Percentiles rank a stretch among this genome's conserved stretches.
Conservation (phyloP, 2,329 filamentous ascomycete genomes). For the Triangularia setosa region DNA sequence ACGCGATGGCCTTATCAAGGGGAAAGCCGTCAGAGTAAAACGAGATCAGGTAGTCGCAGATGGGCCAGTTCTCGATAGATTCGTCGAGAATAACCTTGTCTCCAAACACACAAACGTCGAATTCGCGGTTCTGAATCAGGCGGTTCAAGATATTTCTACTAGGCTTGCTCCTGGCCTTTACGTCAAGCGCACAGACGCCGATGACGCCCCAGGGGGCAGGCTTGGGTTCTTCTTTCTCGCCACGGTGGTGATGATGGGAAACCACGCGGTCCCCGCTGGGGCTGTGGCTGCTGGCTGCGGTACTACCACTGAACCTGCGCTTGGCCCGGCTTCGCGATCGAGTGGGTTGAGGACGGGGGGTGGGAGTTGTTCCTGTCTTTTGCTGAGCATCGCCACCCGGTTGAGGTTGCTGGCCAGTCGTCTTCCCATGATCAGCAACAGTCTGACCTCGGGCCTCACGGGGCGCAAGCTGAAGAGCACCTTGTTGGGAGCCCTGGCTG, state of each 20-base stretch:
- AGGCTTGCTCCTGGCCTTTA: conserved; percentile 94
- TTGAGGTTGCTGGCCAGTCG: conserved; percentile 9
- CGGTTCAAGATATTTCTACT: conserved; percentile 94
- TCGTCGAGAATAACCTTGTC: conserved; percentile 99
- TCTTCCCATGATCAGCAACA: conserved; percentile 43
- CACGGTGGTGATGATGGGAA: conserved; percentile 36
- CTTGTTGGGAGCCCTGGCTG: conserved; percentile 40
- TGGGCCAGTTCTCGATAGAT: conserved; percentile 90
- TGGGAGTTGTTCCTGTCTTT: conserved; percentile 20
- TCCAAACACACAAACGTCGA: conserved; percentile 95
- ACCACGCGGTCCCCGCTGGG: conserved; percentile 65
- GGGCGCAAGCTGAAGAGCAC: conserved; percentile 45
- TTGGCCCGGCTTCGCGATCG: conserved; percentile 66
- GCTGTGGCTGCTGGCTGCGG: conserved; percentile 75
- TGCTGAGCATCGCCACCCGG: background rate
- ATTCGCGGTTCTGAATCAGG: conserved; percentile 83
- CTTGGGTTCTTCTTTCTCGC: conserved; percentile 61
- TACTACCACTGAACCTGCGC: conserved; percentile 76
- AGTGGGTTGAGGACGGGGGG: conserved; percentile 44
- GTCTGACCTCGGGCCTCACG: conserved; percentile 38
- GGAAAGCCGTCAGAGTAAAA: conserved; percentile 99
- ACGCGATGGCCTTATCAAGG: conserved; percentile 93
- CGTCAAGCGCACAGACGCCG: conserved; percentile 90
- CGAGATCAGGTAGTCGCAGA: conserved; percentile 94
- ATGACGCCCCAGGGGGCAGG: conserved; percentile 65